A percentile compares a stretch with the other conserved stretches of the same genome.
phyloP scores from a whole-genome alignment of 2,329 filamentous ascomycete genomes.

The Fusarium graminum region DNA sequence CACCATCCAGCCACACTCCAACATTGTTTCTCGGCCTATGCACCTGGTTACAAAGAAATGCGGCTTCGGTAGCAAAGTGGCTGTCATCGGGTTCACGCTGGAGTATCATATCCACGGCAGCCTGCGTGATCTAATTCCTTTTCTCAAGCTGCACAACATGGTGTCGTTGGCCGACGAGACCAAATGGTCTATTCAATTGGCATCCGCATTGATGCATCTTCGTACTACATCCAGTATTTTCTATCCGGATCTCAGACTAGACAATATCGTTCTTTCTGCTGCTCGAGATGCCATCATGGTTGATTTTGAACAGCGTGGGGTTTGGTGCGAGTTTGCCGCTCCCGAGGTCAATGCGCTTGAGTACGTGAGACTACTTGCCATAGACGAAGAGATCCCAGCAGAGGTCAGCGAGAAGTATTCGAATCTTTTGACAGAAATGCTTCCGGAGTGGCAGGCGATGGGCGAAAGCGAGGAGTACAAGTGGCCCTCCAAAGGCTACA shows the following conservation, averaged over 20 bases:
- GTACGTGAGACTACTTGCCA: slow-evolving; percentile 67
- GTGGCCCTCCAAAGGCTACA: slow-evolving; percentile 65
- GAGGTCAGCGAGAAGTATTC: slow-evolving; percentile 58
- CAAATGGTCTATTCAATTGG: slow-evolving; percentile 67
- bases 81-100: slow-evolving; percentile 69
- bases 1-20: slow-evolving; percentile 63
- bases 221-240: slow-evolving; percentile 61
- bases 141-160: slow-evolving; percentile 61
- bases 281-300: slow-evolving; percentile 65
- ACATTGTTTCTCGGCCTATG: slow-evolving; percentile 65
- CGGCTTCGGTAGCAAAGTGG: slow-evolving; percentile 67
- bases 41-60: slow-evolving; percentile 69
- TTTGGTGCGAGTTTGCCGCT: slow-evolving; percentile 72
- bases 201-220: slow-evolving; percentile 65
- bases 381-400: slow-evolving; percentile 60
- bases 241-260: slow-evolving; percentile 71
- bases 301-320: slow-evolving; percentile 73
- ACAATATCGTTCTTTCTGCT: slow-evolving; percentile 68
- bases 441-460: slow-evolving; percentile 61
- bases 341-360: slow-evolving; percentile 72
- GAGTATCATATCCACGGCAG: slow-evolving; percentile 67
- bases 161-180: slow-evolving; percentile 61
- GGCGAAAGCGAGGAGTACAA: slow-evolving; percentile 60
- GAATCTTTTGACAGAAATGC: slow-evolving; percentile 57
- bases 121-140: slow-evolving; percentile 67